Base-by-base conservation (phyloP, 139 green algal species). In the Raphidocelis subcapitata region DNA sequence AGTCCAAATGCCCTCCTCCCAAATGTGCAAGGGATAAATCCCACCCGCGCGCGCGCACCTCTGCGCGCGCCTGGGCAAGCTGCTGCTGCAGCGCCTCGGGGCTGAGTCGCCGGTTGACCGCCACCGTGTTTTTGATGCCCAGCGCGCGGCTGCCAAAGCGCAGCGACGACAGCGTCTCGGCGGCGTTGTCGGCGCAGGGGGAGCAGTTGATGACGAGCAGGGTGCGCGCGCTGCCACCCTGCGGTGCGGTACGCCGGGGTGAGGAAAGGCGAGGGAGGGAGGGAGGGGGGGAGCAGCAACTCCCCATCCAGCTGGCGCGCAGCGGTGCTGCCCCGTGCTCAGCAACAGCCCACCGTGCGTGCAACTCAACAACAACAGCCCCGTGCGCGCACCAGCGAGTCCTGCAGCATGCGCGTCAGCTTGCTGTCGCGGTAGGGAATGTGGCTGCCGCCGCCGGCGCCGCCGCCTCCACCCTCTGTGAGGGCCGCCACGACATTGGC, bases 121-220 rank as follows among this genome's bases (percentile, higher is more conserved):
- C 62, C 35, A 90, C 65, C 18, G 65, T 85, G 78, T 88, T 86
- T 35, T 86, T 76, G 23, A 90, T 76, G 49, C 86, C 86, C 49
- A 72, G 78, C 44, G 89, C 88, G 31, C 89, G 81, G 14, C 26
- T 65, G 47, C 70, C 70, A 77, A 77, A 77, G 46, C 70, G 64
- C 14, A 59, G 76, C 1, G 84, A 87, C 24, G 79, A 91, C 54
- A 96, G 80, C 24, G 90, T 95, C 72, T 97, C 92, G 5, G 72
- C 46, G 1, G 77, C 83, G 71, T 97, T 91, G 54, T 81, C 69
- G 5, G 49, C 14, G 28, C 32, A 72, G 26, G 90, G 87, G 0
- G 89, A 95, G 73, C 85, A 92, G 84, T 88, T 95, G 35, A 97
- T 81, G 77, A 97, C 89, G 62, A 97, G 76, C 46, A 86, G 72